Evolutionary conservation across 2,329 filamentous ascomycete species (phyloP).

Genomic region (Beauveria bassiana): DNA sequence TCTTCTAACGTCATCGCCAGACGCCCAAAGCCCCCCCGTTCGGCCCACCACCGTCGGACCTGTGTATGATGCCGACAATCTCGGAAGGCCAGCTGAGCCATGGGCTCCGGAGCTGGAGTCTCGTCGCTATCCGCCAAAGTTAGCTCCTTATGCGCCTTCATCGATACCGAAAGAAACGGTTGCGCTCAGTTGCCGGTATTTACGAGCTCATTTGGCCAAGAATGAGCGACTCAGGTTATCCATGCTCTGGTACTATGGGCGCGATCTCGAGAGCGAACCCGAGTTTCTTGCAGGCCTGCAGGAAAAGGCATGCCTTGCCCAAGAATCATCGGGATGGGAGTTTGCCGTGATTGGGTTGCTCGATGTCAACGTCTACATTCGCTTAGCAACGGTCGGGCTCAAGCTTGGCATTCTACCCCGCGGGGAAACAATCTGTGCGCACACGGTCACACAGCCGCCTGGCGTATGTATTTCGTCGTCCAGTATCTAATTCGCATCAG

Average conservation of each 20-base stretch:
- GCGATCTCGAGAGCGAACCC: slow-evolving; percentile 28
- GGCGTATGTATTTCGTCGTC: slow-evolving; percentile 18
- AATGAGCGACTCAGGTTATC: slow-evolving; percentile 24
- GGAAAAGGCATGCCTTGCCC: slow-evolving; percentile 32
- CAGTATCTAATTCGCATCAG: not conserved
- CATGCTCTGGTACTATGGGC: slow-evolving; percentile 37
- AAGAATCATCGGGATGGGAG: slow-evolving; percentile 36
- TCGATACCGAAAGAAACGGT: not conserved
- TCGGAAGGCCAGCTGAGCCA: not conserved
- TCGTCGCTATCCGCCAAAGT: not conserved
- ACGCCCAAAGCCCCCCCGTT: not conserved
- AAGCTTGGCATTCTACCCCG: slow-evolving; percentile 34
- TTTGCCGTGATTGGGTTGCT: slow-evolving; percentile 37
- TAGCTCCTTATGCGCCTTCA: not conserved
- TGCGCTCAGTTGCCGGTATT: slow-evolving; percentile 13
- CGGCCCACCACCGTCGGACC: not conserved
- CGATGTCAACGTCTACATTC: slow-evolving; percentile 33
- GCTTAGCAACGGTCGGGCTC: slow-evolving; percentile 33
- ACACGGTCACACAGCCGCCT: slow-evolving; percentile 30
- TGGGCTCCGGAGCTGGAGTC: not conserved
- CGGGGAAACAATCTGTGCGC: slow-evolving; percentile 36
- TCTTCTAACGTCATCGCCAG: slow-evolving; percentile 16
- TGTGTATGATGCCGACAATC: not conserved
- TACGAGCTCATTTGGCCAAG: slow-evolving; percentile 18
- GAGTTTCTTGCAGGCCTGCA: slow-evolving; percentile 34